phyloP scores from a whole-genome alignment of 805 yeast genomes.

The Sugiyamaella smithiae region DNA sequence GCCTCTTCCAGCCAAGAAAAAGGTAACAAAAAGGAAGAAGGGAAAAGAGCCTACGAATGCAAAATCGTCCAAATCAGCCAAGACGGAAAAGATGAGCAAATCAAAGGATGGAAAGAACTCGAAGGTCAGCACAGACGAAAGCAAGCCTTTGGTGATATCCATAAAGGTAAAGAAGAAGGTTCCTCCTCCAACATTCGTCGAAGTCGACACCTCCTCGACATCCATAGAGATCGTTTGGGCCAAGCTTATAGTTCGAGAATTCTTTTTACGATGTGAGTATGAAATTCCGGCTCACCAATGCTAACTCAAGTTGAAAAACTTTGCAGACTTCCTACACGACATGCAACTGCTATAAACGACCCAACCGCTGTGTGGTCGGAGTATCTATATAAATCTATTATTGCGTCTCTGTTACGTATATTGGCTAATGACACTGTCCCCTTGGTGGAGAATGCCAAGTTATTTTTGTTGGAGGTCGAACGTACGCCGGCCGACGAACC shows the following conservation, averaged over 20 bases:
- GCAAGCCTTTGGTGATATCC: slow-evolving; percentile 2
- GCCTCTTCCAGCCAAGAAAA: slow-evolving; percentile 13
- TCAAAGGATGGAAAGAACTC: background rate
- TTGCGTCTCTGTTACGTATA: slow-evolving; percentile 31
- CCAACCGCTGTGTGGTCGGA: slow-evolving; percentile 37
- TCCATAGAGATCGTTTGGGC: slow-evolving; percentile 33
- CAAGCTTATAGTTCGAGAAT: slow-evolving; percentile 37
- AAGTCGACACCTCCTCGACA: slow-evolving; percentile 27
- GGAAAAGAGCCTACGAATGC: slow-evolving; percentile 17
- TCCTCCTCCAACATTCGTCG: slow-evolving; percentile 17
- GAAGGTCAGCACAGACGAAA: background rate
- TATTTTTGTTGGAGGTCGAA: slow-evolving; percentile 32
- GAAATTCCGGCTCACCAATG: too few species aligned
- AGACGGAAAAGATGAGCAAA: slow-evolving; percentile 6
- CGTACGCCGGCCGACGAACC: slow-evolving; percentile 33
- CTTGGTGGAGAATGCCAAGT: slow-evolving; percentile 26
- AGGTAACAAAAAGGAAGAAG: slow-evolving; percentile 11
- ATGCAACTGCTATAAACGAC: slow-evolving; percentile 34
- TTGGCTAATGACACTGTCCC: slow-evolving; percentile 34
- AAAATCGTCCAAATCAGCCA: background rate
- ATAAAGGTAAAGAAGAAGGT: slow-evolving; percentile 8
- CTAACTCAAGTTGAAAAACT: slow-evolving; percentile 33
- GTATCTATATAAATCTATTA: slow-evolving; percentile 35
- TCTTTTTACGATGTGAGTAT: slow-evolving; percentile 31
- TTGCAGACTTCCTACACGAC: slow-evolving; percentile 35